Base-by-base conservation (phyloP, 257 asterid genomes). In the Datura wrightii region DNA sequence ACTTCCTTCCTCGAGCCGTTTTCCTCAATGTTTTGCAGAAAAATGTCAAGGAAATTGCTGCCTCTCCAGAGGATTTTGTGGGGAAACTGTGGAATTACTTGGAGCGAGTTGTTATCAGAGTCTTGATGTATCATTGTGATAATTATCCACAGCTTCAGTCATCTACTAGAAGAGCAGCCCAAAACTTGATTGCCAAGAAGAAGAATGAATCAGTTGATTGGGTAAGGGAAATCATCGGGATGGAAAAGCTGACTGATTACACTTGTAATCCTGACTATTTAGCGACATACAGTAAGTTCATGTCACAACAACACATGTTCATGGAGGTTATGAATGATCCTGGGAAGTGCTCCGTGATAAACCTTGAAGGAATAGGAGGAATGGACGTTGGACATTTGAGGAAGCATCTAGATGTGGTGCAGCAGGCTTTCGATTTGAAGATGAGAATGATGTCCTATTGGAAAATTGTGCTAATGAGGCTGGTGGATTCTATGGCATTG, bases 401-500 rank as follows among this genome's bases (percentile, higher is more conserved):
- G 15, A 72, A 48, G 6, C 69, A 70, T 74, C 39, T 3, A 0
- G 79, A 31, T 1, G 16, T 19, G 4, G 82, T 63, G 5, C 82
- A 76, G 3, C 86, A 88, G 71, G 92, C 90, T 0, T 89, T 88
- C 14, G 92, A 89, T 59, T 10, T 86, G 83, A 86, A 83, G 78
- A 84, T 84, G 86, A 79, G 91, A 65, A 58, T 86, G 86, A 70
- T 37, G 4, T 87, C 92, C 0, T 89, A 89, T 0, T 87, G 89
- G 90, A 85, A 88, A 1, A 15, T 89, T 11, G 90, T 89, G 4
- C n/a, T 82, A 70, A 83, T 37, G 37, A 84, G 92, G 66, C 3
- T 88, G 66, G 90, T 88, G 1, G 90, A 89, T 67, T 10, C 46
- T 37, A 84, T 89, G 88, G 92, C 90, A 3, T 39, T 89, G 31